Evolutionary conservation across 2,329 filamentous ascomycete genomes (phyloP), one percentile per base, ranked within the genome.

Genomic region (Aspergillus thermomutatus): DNA sequence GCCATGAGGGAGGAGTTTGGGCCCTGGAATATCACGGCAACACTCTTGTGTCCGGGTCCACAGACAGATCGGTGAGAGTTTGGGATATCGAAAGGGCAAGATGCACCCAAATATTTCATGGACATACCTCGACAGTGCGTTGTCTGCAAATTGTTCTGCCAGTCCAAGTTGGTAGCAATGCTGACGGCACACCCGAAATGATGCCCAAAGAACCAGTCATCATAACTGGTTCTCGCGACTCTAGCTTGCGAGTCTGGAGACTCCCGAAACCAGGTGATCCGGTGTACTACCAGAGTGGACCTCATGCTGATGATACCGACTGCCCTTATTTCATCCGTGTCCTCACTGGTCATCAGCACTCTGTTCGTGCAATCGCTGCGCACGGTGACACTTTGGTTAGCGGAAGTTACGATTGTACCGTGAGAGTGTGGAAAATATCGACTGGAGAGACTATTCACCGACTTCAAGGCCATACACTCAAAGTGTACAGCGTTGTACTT

Each of bases 1-100:
- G 94, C 1, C 94, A 99, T 65, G 94, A 99, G 73, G 94, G 94
- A 34, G 94, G 94, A 48, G 94, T 99, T 1, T 99, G 94, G 94
- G 94, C 94, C 28, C 78, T 99, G 53, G 92, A 97, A 72, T 99
- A 97, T 70, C 88, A 97, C 70, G 93, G 92, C 51, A 97, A 97
- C 70, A 91, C 90, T 17, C 79, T 99, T 21, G 94, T 99, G 2
- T 99, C 94, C 17, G 94, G 94, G 2, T 97, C 92, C 6, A 99
- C 94, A 0, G 94, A 99, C 75, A 84, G 94, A 49, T 96, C 94
- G 10, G 94, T 99, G n/a, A 87, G 94, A n/a, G 93, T 99, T 0
- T 99, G 94, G 94, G 93, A 99, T 71, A 97, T 99, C 61, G 91
- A 96, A 69, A 89, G 89, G 66, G 94, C 92, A 0, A 84, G 90